phyloP scores from a whole-genome alignment of 2,329 filamentous ascomycete species.

The Trichoderma afroharzianum region DNA sequence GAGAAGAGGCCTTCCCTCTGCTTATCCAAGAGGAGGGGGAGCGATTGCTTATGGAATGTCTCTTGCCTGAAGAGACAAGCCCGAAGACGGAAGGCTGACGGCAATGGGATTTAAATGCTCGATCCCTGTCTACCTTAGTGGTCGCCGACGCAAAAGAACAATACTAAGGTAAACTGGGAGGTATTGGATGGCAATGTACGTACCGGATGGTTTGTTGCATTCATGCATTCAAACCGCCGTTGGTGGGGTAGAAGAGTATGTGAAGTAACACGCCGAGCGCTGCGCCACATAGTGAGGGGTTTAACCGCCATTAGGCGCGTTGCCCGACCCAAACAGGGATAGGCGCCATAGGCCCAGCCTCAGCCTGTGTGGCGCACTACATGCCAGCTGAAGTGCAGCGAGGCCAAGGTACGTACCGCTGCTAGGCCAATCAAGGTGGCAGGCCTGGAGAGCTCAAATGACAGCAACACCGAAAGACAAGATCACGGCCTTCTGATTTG shows the following conservation, averaged over 20 bases:
- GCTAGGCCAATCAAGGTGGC: not conserved
- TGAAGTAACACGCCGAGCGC: not conserved
- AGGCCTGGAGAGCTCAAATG: not conserved
- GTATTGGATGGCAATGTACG: not conserved
- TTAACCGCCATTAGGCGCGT: not conserved
- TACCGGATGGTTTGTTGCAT: constrained; percentile 1
- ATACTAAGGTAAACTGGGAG: not conserved
- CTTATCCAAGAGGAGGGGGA: not conserved
- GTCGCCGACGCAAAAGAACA: not conserved
- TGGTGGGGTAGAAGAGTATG: not conserved
- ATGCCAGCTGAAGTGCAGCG: not conserved
- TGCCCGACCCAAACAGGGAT: not conserved
- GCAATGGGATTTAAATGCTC: constrained; percentile 6
- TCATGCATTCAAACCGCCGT: not conserved
- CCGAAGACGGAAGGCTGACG: not conserved
- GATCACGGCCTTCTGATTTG: constrained; percentile 5
- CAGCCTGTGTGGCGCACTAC: not conserved
- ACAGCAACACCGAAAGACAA: not conserved
- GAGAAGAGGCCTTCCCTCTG: not conserved
- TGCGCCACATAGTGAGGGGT: constrained; percentile 10
- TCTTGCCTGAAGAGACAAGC: not conserved
- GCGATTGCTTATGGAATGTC: constrained; percentile 2
- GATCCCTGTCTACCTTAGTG: constrained; percentile 1
- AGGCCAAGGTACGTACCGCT: not conserved
- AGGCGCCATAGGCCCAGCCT: not conserved